phyloP scores from a whole-genome alignment of 106 monocot species.

The Acorus calamus region DNA sequence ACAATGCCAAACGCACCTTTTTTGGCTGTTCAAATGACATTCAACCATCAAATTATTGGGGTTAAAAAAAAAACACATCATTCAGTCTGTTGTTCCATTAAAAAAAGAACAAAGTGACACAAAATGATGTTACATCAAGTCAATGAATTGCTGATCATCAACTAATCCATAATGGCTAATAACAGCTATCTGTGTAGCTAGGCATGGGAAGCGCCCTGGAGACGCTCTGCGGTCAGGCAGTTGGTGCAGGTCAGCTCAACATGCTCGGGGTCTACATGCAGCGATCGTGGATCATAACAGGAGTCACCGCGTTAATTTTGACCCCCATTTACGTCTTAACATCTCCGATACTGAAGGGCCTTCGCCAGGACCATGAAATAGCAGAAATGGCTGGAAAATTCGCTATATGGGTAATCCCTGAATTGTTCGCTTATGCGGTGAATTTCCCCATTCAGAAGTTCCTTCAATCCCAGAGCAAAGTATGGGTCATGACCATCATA shows the following conservation, averaged over 20 bases:
- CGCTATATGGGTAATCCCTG: slow-evolving; percentile 52
- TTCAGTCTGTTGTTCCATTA: no score
- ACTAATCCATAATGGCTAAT: no score
- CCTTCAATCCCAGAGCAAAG: slow-evolving; percentile 75
- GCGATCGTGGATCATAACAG: slow-evolving; percentile 70
- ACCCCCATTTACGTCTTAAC: slow-evolving; percentile 67
- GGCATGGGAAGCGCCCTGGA: slow-evolving; percentile 93
- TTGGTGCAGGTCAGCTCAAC: slow-evolving; percentile 53
- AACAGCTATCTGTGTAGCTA: slow-evolving; percentile 29
- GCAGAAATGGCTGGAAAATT: slow-evolving; percentile 44
- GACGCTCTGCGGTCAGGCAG: slow-evolving; percentile 87
- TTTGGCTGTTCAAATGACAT: no score
- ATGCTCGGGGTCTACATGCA: slow-evolving; percentile 88
- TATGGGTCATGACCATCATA: slow-evolving; percentile 72
- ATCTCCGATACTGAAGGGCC: slow-evolving; percentile 37
- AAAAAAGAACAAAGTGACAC: no score
- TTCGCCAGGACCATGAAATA: slow-evolving; percentile 40
- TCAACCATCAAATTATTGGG: no score
- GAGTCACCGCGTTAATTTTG: slow-evolving; percentile 39
- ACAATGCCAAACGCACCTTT: no score
- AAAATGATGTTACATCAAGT: no score
- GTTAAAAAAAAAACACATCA: no score
- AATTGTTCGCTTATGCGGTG: slow-evolving; percentile 62
- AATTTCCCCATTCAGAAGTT: slow-evolving; percentile 95
- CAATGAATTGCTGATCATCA: no score